phyloP scores from a whole-genome alignment of 139 green algal genomes.

The Chlamydomonas incerta region DNA sequence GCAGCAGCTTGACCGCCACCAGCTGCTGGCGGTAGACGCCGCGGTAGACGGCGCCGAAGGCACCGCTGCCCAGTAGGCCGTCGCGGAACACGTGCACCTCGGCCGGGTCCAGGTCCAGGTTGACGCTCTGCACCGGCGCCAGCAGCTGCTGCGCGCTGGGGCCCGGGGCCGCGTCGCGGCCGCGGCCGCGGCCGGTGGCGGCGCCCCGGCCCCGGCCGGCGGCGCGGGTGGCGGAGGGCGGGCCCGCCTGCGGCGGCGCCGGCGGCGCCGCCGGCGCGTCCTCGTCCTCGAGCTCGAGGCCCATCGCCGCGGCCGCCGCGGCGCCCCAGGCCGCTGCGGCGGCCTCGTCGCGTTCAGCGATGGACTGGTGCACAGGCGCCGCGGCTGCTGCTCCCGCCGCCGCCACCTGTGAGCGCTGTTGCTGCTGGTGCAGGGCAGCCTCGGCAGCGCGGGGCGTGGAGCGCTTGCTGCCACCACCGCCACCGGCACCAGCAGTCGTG shows the following conservation, averaged over 20 bases:
- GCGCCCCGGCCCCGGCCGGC: too few relatives aligned
- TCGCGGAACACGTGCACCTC: conserved; percentile 37
- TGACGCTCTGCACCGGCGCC: neutral
- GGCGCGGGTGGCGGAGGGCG: too few relatives aligned
- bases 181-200: too few relatives aligned
- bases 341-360: neutral
- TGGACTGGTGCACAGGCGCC: too few relatives aligned
- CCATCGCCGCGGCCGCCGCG: conserved; percentile 8
- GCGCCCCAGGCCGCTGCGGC: conserved; percentile 15
- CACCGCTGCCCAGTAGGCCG: conserved; percentile 66
- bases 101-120: conserved; percentile 37
- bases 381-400: conserved; percentile 44
- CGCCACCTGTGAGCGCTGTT: conserved; percentile 15
- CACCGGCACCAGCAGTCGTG: too few relatives aligned
- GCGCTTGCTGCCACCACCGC: too few relatives aligned
- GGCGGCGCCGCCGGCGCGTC: too few relatives aligned
- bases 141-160: neutral
- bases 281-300: neutral
- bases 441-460: too few relatives aligned
- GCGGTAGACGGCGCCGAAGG: conserved; percentile 74
- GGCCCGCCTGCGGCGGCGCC: too few relatives aligned
- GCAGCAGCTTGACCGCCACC: conserved; percentile 29
- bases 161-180: too few relatives aligned
- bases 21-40: conserved; percentile 50
- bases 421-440: neutral